Conservation (phyloP, 495 filamentous ascomycete genomes). For the Endocarpon pusillum region DNA sequence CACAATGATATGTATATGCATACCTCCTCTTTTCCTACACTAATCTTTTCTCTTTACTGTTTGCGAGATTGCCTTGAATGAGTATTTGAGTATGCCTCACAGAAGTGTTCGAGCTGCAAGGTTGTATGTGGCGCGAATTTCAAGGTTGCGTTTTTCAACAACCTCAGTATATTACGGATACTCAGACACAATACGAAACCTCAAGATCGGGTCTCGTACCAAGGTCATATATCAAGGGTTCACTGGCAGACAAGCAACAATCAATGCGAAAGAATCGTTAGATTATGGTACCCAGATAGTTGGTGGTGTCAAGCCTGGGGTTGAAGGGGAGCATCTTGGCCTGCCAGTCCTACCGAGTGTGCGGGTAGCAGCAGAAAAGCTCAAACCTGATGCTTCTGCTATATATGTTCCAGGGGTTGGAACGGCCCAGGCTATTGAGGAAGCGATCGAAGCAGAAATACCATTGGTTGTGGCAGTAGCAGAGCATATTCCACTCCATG, state of each 20-base stretch:
- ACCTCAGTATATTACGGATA: slow-evolving; percentile 23
- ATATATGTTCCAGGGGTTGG: slow-evolving; percentile 73
- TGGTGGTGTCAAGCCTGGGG: slow-evolving; percentile 67
- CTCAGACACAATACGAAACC: slow-evolving; percentile 51
- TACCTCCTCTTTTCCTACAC: no score
- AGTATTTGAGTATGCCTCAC: no score
- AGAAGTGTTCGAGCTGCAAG: no score
- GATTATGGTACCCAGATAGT: slow-evolving; percentile 80
- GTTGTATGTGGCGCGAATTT: slow-evolving; percentile 1
- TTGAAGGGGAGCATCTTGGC: slow-evolving; percentile 61
- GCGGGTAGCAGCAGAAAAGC: slow-evolving; percentile 48
- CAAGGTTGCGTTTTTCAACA: slow-evolving; percentile 21
- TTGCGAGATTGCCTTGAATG: no score
- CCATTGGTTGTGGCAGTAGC: slow-evolving; percentile 79
- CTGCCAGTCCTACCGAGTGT: slow-evolving; percentile 65
- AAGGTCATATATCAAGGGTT: slow-evolving; percentile 80
- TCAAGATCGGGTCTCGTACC: slow-evolving; percentile 65
- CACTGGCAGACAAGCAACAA: slow-evolving; percentile 63
- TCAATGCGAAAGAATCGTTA: slow-evolving; percentile 66
- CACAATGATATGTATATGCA: no score
- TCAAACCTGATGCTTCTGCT: slow-evolving; percentile 71
- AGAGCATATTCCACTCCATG: slow-evolving; percentile 79
- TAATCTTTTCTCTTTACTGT: no score
- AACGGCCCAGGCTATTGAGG: slow-evolving; percentile 63
- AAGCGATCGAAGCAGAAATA: slow-evolving; percentile 78